Base-by-base conservation (phyloP, 352 stramenopile genomes). In the Pythium coloratum region DNA sequence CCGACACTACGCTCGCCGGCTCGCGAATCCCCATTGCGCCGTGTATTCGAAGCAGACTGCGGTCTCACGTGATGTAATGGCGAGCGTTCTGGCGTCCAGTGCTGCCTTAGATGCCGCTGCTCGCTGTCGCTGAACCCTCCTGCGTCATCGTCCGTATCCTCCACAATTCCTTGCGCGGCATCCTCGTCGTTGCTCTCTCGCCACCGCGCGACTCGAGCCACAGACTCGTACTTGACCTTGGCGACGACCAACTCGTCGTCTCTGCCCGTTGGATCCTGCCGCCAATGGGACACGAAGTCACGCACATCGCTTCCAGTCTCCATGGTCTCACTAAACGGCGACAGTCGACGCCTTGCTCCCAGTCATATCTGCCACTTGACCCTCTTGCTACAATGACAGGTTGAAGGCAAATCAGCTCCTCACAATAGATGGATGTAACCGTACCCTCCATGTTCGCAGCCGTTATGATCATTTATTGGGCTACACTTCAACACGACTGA, bases 401-500 rank as follows among this genome's bases (percentile, higher is more conserved):
- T 32, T 28, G 24, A 53, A 32, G 6, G 13, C 46, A 30, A 53
- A 53, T 53, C n/a, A 53, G 46, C 46, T 53, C 46, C 46, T 53
- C n/a, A 53, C 46, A 53, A 53, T 53, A 53, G 46, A 53, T 32
- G 24, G 46, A 53, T 53, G 46, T 53, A 53, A 53, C 46, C 20
- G 46, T 53, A 53, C 46, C 34, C 34, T 4, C 46, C 30, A 59
- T 59, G 54, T 40, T 55, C 60, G 13, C 50, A 10, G 44, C 55
- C 8, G 42, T 64, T 64, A 61, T 51, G 34, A 60, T 51, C 44
- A 50, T 28, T 3, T 46, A 4, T 30, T 30, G 65, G 64, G 64
- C 50, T 70, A 70, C 50, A 71, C 42, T 70, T 94, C 86, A 24
- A 96, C 85, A 40, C 83, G 80, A 69, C 88, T 94, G 63, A 94